A percentile compares a stretch with the other conserved stretches of the same genome.
Conservation (phyloP, 164 flowering plant genomes). For the Aristolochia californica region DNA sequence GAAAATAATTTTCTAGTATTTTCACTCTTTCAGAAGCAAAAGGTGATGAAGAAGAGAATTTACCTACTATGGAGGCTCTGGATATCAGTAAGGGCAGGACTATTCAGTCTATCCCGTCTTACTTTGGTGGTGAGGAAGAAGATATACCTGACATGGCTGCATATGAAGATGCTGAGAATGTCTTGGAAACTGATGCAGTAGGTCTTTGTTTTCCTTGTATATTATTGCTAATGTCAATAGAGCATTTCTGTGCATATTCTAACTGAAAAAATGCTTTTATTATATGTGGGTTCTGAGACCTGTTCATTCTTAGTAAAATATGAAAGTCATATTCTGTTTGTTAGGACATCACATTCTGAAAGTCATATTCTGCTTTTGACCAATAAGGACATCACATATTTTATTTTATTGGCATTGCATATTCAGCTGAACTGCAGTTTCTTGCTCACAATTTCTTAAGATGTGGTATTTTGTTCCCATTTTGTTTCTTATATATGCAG, state of each 20-base stretch:
- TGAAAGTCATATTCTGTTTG: too few species aligned
- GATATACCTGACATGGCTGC: conserved; percentile 94
- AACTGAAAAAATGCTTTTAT: too few species aligned
- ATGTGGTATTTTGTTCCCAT: not conserved
- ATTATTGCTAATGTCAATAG: too few species aligned
- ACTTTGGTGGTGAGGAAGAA: conserved; percentile 86
- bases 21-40: conserved; percentile 34
- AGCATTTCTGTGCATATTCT: not conserved
- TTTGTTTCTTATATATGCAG: conserved; percentile 29
- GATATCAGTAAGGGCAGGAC: conserved; percentile 44
- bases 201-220: conserved; percentile 23
- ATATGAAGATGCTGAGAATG: conserved; percentile 61
- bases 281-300: too few species aligned
- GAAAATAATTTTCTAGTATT: not conserved
- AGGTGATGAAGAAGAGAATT: conserved; percentile 55
- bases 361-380: too few species aligned
- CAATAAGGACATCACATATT: too few species aligned
- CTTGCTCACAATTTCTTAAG: not conserved
- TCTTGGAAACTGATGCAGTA: conserved; percentile 74
- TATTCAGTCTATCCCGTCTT: conserved; percentile 55
- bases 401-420: too few species aligned
- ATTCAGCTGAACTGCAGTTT: too few species aligned
- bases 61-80: conserved; percentile 81
- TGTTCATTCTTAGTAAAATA: too few species aligned
- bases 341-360: too few species aligned